Evolutionary conservation across 257 asterid genomes (phyloP).

Genomic region (Nicotiana undulata): DNA sequence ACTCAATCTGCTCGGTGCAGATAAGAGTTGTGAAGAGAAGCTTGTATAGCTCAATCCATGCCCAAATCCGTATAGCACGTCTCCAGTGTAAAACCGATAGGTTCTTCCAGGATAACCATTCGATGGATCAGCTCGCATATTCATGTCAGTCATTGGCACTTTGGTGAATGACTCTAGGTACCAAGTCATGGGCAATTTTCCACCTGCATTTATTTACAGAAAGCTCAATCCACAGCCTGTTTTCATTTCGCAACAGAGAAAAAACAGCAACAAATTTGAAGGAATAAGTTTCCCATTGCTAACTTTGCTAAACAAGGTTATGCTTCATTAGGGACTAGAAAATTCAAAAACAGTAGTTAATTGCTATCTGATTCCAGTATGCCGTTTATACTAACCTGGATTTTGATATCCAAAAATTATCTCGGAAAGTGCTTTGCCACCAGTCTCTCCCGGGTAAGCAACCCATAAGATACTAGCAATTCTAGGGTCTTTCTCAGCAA

Average conservation of each 20-base stretch:
- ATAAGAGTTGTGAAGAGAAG: constrained; percentile 39
- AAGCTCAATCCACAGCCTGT: not conserved
- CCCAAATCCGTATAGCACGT: constrained; percentile 54
- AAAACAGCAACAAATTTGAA: not conserved
- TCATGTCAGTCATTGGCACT: constrained; percentile 81
- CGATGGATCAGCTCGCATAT: constrained; percentile 79
- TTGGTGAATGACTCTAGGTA: constrained; percentile 79
- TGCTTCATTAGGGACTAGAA: not conserved
- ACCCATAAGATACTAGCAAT: constrained; percentile 85
- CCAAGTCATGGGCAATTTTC: constrained; percentile 82
- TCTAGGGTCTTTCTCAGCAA: constrained; percentile 48
- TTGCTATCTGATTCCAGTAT: not conserved
- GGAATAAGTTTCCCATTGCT: not conserved
- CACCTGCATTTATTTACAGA: constrained; percentile 41
- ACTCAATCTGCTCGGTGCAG: constrained; percentile 53
- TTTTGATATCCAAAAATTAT: constrained; percentile 71
- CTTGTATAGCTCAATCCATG: constrained; percentile 78
- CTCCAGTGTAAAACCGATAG: constrained; percentile 79
- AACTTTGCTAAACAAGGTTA: not conserved
- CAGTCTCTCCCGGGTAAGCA: constrained; percentile 96
- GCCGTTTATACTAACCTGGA: constrained; percentile 50
- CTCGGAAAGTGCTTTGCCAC: constrained; percentile 74
- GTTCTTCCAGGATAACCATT: constrained; percentile 90
- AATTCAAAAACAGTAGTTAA: not conserved
- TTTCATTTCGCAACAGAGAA: not conserved